Conservation (phyloP, 306 rosid species). For the Prunus fruticosa region DNA sequence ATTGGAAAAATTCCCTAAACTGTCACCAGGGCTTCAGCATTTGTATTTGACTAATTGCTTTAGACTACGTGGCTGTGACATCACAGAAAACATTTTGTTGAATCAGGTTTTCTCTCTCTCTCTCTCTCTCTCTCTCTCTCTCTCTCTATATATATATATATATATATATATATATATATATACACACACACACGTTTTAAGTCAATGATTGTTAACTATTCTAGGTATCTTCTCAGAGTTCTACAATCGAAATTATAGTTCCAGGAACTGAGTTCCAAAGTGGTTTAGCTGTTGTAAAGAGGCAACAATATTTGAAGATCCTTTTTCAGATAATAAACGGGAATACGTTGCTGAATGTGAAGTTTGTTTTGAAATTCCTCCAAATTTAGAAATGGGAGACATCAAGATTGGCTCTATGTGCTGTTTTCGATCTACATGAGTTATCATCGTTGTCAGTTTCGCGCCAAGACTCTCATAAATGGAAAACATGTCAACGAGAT, state of each 20-base stretch:
- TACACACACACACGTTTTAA: not conserved
- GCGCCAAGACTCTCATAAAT: not conserved
- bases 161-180: too few species aligned
- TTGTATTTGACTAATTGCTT: not conserved
- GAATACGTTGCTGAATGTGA: not conserved
- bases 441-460: rapidly evolving
- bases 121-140: not conserved
- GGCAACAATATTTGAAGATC: not conserved
- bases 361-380: not conserved
- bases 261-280: not conserved
- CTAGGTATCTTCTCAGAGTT: not conserved
- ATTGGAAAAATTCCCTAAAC: not conserved
- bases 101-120: not conserved
- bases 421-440: not conserved
- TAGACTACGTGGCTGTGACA: not conserved
- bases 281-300: not conserved
- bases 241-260: not conserved
- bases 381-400: not conserved
- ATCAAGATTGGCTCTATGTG: not conserved
- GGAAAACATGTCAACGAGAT: not conserved
- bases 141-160: too few species aligned
- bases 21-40: not conserved
- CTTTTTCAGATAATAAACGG: not conserved
- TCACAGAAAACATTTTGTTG: not conserved
- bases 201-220: not conserved